phyloP scores from a whole-genome alignment of 371 early-diverging fungal species.

The Apophysomyces variabilis region DNA sequence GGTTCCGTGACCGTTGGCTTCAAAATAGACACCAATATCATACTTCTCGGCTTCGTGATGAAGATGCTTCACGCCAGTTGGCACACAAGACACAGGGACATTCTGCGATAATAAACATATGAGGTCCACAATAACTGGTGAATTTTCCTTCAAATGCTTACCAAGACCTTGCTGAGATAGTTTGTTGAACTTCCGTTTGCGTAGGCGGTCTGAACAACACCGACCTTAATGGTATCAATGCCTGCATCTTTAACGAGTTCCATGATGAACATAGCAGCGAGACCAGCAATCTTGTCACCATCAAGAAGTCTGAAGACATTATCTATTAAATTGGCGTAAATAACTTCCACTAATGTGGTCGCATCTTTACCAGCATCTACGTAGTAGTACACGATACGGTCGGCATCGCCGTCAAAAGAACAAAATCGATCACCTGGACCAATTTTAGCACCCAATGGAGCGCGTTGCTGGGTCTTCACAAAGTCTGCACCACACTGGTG shows the following conservation, averaged over 20 bases:
- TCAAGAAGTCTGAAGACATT: constrained; percentile 89
- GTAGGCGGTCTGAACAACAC: constrained; percentile 99
- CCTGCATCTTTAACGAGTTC: constrained; percentile 83
- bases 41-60: constrained; percentile 97
- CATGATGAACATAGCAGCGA: constrained; percentile 91
- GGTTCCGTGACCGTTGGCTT: constrained; percentile 99
- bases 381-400: constrained; percentile 97
- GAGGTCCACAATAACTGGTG: neutral
- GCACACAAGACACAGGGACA: constrained; percentile 93
- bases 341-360: neutral
- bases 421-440: constrained; percentile 76
- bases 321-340: constrained; percentile 37
- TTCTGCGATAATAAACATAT: constrained; percentile 45
- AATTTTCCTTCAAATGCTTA: constrained; percentile 36
- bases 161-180: constrained; percentile 86
- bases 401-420: constrained; percentile 99
- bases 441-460: constrained; percentile 74
- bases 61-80: constrained; percentile 99
- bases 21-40: constrained; percentile 99
- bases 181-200: constrained; percentile 97
- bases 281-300: constrained; percentile 97
- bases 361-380: constrained; percentile 61
- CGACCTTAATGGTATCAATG: constrained; percentile 81
- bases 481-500: constrained; percentile 95
- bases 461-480: constrained; percentile 90